Conservation (phyloP, 2,329 filamentous ascomycete genomes). For the Ophiocordyceps robertsii region DNA sequence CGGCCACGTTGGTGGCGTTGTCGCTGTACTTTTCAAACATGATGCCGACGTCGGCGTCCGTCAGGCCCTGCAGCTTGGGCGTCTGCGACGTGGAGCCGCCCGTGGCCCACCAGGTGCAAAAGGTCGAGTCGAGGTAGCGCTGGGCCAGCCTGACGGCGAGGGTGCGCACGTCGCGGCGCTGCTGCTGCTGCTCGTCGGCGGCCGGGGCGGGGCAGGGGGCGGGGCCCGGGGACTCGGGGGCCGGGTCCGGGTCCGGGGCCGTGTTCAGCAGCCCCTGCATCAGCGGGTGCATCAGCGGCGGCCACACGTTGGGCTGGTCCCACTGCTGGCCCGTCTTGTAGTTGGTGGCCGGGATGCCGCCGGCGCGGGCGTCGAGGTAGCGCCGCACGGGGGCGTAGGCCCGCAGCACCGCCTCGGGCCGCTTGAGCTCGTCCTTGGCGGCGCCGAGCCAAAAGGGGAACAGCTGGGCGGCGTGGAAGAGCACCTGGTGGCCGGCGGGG, state of each 20-base stretch:
- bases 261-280: slow-evolving; percentile 49
- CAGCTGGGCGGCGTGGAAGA: slow-evolving; percentile 46
- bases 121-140: slow-evolving; percentile 52
- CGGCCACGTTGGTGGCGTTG: slow-evolving; percentile 44
- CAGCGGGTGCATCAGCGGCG: slow-evolving; percentile 50
- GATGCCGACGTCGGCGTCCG: slow-evolving; percentile 32
- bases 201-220: slow-evolving; percentile 32
- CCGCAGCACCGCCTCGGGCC: slow-evolving; percentile 41
- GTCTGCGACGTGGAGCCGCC: slow-evolving; percentile 44
- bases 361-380: slow-evolving; percentile 36
- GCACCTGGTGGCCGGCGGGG: slow-evolving; percentile 40
- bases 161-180: slow-evolving; percentile 24
- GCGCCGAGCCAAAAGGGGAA: slow-evolving; percentile 60
- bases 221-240: too few species aligned
- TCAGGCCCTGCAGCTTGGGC: slow-evolving; percentile 34
- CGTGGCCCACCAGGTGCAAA: slow-evolving; percentile 57
- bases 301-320: slow-evolving; percentile 61
- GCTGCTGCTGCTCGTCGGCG: slow-evolving; percentile 22
- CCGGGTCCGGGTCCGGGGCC: slow-evolving; percentile 40
- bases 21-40: slow-evolving; percentile 62
- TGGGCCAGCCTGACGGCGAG: slow-evolving; percentile 47
- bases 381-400: slow-evolving; percentile 39
- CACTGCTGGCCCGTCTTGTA: slow-evolving; percentile 49
- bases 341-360: slow-evolving; percentile 51
- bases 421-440: slow-evolving; percentile 41